Evolutionary conservation across 2,329 filamentous ascomycete species (phyloP).

Genomic region (Verticillium dahliae): DNA sequence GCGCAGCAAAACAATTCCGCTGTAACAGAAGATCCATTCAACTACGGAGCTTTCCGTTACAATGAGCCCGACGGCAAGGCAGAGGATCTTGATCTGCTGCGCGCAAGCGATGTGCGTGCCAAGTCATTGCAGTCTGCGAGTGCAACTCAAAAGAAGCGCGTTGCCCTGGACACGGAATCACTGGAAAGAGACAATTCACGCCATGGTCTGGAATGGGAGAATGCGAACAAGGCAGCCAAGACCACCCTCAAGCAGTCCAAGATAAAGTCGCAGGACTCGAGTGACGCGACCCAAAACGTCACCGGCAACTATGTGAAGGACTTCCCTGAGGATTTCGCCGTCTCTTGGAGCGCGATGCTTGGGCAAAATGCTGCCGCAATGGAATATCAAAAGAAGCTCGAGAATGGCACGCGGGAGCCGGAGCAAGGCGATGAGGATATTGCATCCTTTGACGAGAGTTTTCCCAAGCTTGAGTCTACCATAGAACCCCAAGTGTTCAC

Average conservation of each 20-base stretch:
- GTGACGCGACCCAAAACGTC: constrained; percentile 14
- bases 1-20: constrained; percentile 13
- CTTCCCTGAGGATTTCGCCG: constrained; percentile 44
- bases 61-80: constrained; percentile 13
- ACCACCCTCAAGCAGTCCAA: background rate
- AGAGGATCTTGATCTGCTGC: constrained; percentile 16
- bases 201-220: background rate
- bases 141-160: background rate
- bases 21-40: constrained; percentile 25
- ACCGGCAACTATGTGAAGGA: constrained; percentile 44
- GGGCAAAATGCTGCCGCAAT: constrained; percentile 4
- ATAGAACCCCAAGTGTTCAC: constrained; percentile 13
- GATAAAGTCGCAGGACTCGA: constrained; percentile 11
- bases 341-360: constrained; percentile 29
- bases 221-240: background rate
- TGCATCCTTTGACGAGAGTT: constrained; percentile 35
- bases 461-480: constrained; percentile 22
- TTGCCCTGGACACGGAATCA: background rate
- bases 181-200: background rate
- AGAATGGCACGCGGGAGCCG: background rate
- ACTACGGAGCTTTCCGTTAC: constrained; percentile 28
- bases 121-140: background rate
- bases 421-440: constrained; percentile 21
- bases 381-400: background rate
- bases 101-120: constrained; percentile 14